Conservation (phyloP, 371 early-diverging fungal genomes). For the Zopfochytrium polystomum region DNA sequence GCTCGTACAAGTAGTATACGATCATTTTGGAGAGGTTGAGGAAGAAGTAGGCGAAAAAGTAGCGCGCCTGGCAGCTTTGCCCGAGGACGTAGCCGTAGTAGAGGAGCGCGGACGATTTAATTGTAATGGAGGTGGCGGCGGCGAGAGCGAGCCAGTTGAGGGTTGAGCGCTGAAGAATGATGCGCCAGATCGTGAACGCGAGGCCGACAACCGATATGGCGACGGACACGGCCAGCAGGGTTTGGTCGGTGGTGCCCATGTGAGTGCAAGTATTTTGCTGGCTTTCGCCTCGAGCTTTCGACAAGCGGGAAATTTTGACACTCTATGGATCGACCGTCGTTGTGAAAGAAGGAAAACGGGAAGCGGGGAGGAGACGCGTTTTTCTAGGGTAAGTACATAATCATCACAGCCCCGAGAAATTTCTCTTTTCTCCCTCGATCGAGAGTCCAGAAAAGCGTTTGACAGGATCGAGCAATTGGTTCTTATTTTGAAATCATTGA, state of each 20-base stretch:
- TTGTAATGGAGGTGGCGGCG: background rate
- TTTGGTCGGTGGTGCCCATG: background rate
- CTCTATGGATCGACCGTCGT: too few species aligned
- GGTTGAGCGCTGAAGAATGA: background rate
- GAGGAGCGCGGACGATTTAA: background rate
- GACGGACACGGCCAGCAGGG: background rate
- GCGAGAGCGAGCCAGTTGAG: background rate
- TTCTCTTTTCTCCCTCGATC: too few species aligned
- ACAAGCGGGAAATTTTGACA: too few species aligned
- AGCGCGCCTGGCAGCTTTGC: background rate
- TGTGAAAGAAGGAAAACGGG: too few species aligned
- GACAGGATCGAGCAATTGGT: too few species aligned
- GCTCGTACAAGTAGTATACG: background rate
- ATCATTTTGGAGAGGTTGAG: background rate
- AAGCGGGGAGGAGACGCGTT: too few species aligned
- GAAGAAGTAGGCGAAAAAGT: background rate
- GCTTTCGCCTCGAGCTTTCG: too few species aligned
- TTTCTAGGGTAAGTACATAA: too few species aligned
- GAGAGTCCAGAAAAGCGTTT: too few species aligned
- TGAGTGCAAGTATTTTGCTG: too few species aligned
- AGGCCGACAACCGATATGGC: background rate
- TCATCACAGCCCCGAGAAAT: too few species aligned
- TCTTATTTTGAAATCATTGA: too few species aligned
- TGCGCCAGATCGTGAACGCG: background rate
- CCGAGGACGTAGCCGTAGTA: background rate